phyloP scores from a whole-genome alignment of 2,329 filamentous ascomycete species.

The Penicillium sp. region DNA sequence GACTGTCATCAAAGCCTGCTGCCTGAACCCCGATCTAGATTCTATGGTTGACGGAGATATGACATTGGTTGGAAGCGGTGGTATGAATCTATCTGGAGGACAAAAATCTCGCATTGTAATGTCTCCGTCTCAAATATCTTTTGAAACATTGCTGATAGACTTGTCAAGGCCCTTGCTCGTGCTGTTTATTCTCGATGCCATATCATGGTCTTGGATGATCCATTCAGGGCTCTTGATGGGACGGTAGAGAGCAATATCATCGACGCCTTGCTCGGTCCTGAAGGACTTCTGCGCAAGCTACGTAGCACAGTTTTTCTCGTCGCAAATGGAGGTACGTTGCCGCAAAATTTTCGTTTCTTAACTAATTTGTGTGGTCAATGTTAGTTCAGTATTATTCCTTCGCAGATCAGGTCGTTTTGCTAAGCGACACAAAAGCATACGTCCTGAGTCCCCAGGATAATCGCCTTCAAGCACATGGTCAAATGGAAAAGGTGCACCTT shows the following conservation, averaged over 20 bases:
- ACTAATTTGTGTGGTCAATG: too few species aligned
- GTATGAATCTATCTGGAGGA: constrained; percentile 6
- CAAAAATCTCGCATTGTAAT: constrained; percentile 12
- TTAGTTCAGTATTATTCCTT: too few species aligned
- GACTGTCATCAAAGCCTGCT: constrained; percentile 6
- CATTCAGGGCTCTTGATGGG: constrained; percentile 13
- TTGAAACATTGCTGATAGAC: neutral
- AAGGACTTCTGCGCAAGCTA: constrained; percentile 6
- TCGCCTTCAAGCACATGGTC: too few species aligned
- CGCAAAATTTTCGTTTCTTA: too few species aligned
- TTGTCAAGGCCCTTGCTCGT: constrained; percentile 5
- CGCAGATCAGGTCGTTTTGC: too few species aligned
- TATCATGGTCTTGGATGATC: constrained; percentile 12
- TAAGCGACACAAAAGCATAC: too few species aligned
- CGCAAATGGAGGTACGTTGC: too few species aligned
- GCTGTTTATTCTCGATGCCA: constrained; percentile 8
- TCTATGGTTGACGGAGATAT: neutral
- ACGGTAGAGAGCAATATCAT: neutral
- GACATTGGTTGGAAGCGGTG: constrained; percentile 4
- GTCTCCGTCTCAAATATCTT: neutral
- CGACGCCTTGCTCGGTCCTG: neutral
- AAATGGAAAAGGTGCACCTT: too few species aligned
- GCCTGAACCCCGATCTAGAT: constrained; percentile 2
- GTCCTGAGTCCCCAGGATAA: too few species aligned
- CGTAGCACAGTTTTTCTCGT: constrained; percentile 6